Base-by-base conservation (phyloP, 108 stramenopile species). In the Asterionellopsis glacialis region DNA sequence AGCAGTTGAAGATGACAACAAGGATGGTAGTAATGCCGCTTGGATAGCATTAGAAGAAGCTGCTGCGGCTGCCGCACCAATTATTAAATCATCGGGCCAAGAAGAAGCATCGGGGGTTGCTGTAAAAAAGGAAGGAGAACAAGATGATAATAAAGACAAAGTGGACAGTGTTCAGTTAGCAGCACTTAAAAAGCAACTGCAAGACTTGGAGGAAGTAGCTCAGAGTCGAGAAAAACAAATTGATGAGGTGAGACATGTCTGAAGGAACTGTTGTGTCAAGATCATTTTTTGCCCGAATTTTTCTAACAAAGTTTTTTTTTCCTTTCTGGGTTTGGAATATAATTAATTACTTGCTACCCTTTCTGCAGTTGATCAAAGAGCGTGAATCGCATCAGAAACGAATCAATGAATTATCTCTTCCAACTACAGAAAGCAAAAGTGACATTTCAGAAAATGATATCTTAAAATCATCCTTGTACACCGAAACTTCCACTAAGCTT, bases 171-270 rank as follows among this genome's bases (percentile, higher is more conserved):
- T 77, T 15, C 74, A 81, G 50, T 45, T 83, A 22, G 77, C 64
- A 33, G 56, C 59, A 18, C 52, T 85, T 42, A 74, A 81, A 63
- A 81, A 84, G 55, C 61, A 71, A 59, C 25, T 88, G 10, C 59
- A 67, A 48, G 87, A 92, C 62, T 51, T 83, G 33, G 73, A 79
- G 51, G 72, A 75, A 41, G 50, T 85, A 23, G 68, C 85, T 14
- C 64, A 64, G 16, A 54, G 79, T 0, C 69, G 87, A 57, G 81
- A 88, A 27, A 81, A 78, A 55, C 69, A 75, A 66, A 87, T 92
- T 51, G 74, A 80, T 47, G 78, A 82, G 73, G 91, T 88, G 65
- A 67, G 73, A 67, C 41, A 21, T 3, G 15, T 45, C 27, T 24
- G 4, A 24, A 1, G 4, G 24, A 21, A 54, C 33, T n/a, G 13